Base-by-base conservation (phyloP, 495 filamentous ascomycete species). In the Hyaloscypha finlandica region DNA sequence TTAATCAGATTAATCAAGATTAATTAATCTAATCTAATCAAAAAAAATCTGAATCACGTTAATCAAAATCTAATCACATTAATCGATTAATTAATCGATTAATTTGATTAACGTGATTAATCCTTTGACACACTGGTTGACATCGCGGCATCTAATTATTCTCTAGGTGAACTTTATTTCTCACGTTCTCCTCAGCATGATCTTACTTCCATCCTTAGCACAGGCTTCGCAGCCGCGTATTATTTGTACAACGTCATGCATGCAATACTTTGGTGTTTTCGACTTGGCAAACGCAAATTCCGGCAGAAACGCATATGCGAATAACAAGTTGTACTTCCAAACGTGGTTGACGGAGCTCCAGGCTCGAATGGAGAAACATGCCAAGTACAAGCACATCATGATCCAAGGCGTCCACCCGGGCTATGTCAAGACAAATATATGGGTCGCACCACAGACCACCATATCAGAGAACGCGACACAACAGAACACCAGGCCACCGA, bases 241-340 rank as follows among this genome's bases (percentile, higher is more conserved):
- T 6, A 51, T 68, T 8, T 68, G 67, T 54, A 68, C 67, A 59
- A 68, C 67, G 14, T 68, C 67, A 12, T 60, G 42, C 45, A 37
- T 68, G 35, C 67, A 68, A 29, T 64, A 60, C 33, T 53, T 64
- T 16, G 67, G 67, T 1, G n/a, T 4, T 4, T 64, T 68, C 61
- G 42, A 64, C 54, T 33, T 64, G 12, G 2, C 35, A 33, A 59
- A 68, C 33, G 55, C 61, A 4, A 68, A 68, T 52, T 9, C 20
- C 0, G 32, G 65, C 31, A 14, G 12, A 20, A 45, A 56, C 8
- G 11, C 53, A 12, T 68, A 68, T 31, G 1, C 61, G 11, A 51
- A 68, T 42, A 68, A 64, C 67, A 68, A 68, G 31, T 42, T 68
- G 6, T 68, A 68, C 56, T 68, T 64, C 33, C 67, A 68, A 52